These are phyloP conservation scores for Lachnellula suecica DNA, from an alignment of 2,329 filamentous ascomycete species.

Conservation along the genomic window DNA sequence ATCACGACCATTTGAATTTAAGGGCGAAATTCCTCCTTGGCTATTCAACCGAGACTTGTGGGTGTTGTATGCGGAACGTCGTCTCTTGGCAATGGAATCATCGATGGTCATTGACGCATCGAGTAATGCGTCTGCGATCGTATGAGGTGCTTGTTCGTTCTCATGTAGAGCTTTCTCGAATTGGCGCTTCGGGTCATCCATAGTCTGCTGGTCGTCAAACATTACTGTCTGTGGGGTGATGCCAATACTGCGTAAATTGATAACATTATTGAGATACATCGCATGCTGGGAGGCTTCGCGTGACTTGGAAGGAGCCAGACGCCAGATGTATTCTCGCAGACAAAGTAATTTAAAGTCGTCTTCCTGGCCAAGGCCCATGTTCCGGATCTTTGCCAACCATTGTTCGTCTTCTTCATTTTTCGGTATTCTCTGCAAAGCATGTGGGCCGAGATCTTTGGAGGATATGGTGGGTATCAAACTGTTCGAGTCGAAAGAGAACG, in stretches of 20 bases:
- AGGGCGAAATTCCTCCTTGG: constrained; percentile 14
- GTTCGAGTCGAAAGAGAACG: constrained; percentile 66
- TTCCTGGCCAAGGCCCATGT: constrained; percentile 76
- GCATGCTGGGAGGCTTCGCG: constrained; percentile 20
- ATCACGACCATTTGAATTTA: constrained; percentile 16
- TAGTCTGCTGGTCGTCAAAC: constrained; percentile 74
- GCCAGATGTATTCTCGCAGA: constrained; percentile 88
- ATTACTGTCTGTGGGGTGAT: constrained; percentile 87
- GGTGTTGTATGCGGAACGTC: constrained; percentile 49
- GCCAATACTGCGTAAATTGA: constrained; percentile 72
- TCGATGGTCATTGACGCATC: constrained; percentile 91
- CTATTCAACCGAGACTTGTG: constrained; percentile 47
- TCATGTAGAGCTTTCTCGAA: constrained; percentile 35
- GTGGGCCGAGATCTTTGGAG: constrained; percentile 54
- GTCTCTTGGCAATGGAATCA: constrained; percentile 56
- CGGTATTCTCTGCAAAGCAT: constrained; percentile 59
- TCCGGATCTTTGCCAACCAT: constrained; percentile 83
- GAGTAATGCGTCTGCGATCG: constrained; percentile 84
- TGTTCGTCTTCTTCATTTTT: constrained; percentile 93
- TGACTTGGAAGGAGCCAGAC: constrained; percentile 68
- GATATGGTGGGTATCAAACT: constrained; percentile 51
- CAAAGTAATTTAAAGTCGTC: constrained; percentile 89
- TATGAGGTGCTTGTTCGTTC: constrained; percentile 50
- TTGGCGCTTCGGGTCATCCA: constrained; percentile 40
- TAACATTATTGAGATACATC: constrained; percentile 63